These are phyloP conservation scores for Anethum foeniculum DNA, from an alignment of 140 eudicot genomes.

Conservation along the genomic window DNA sequence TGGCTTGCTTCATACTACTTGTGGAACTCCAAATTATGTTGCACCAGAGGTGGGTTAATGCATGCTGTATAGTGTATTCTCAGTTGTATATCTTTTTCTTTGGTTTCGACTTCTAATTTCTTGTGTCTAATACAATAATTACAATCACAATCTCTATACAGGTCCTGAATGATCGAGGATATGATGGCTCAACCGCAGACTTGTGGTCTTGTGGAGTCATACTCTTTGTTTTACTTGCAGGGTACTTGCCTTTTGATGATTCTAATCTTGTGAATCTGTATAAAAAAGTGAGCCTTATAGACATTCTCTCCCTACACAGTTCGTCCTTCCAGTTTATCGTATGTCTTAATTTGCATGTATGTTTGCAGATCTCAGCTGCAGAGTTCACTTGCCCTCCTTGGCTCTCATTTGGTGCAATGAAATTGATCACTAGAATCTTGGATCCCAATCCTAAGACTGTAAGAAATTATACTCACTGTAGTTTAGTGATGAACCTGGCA, in stretches of 20 bases:
- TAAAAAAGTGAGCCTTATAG: constrained; percentile 71
- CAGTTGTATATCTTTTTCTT: not conserved
- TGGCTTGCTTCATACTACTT: constrained; percentile 92
- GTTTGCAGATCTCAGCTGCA: constrained; percentile 69
- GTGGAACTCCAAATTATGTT: constrained; percentile 97
- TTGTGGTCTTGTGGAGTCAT: constrained; percentile 99
- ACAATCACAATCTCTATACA: constrained; percentile 11
- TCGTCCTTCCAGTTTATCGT: constrained; percentile 11
- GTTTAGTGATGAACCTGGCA: not conserved
- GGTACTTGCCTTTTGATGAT: constrained; percentile 99
- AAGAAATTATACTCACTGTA: constrained; percentile 16
- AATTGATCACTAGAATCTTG: constrained; percentile 66
- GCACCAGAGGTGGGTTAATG: constrained; percentile 84
- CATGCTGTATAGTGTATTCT: not conserved
- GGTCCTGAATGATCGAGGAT: constrained; percentile 87
- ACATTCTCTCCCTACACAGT: constrained; percentile 2
- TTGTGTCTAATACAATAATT: not conserved
- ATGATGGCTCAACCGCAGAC: constrained; percentile 96
- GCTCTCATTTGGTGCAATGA: constrained; percentile 80
- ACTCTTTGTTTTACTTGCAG: constrained; percentile 94
- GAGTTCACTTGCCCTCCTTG: constrained; percentile 96
- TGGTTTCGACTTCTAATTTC: not conserved
- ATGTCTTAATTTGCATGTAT: constrained; percentile 13
- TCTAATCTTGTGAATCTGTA: constrained; percentile 90
- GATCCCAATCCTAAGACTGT: constrained; percentile 90